Percentiles rank a stretch among this genome's conserved stretches.
phyloP scores from a whole-genome alignment of 2,329 filamentous ascomycete genomes.

The Alternaria solani region DNA sequence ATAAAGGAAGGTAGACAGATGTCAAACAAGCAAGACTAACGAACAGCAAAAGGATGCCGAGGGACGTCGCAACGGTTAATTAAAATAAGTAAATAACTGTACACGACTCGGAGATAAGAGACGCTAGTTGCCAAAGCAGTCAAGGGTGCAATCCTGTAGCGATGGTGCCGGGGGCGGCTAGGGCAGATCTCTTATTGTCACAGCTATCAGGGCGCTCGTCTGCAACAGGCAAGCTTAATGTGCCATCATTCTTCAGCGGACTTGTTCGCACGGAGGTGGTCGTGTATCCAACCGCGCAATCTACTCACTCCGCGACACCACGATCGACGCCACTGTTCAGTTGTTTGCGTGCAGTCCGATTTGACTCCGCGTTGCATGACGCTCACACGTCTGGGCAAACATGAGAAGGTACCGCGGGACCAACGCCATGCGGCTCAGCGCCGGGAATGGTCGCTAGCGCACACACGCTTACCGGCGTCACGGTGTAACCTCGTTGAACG shows the following conservation, averaged over 20 bases:
- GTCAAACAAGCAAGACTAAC: constrained; percentile 8
- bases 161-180: constrained; percentile 16
- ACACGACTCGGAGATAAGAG: constrained; percentile 23
- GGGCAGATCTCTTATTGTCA: neutral
- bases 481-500: neutral
- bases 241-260: constrained; percentile 22
- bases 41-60: neutral
- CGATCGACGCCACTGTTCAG: neutral
- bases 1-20: constrained; percentile 24
- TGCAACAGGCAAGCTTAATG: neutral
- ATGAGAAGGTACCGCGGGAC: neutral
- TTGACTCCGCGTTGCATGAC: constrained; percentile 8
- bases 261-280: constrained; percentile 20
- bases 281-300: constrained; percentile 10
- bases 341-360: neutral
- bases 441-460: neutral
- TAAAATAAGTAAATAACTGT: constrained; percentile 21
- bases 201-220: constrained; percentile 1
- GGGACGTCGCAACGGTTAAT: constrained; percentile 16
- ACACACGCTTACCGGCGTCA: neutral
- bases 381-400: neutral
- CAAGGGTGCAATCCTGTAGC: constrained; percentile 16
- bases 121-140: constrained; percentile 15
- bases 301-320: constrained; percentile 6
- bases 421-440: neutral